Percentiles rank a stretch among this genome's conserved stretches.
These are phyloP conservation scores for Phytophthora melonis DNA, from an alignment of 352 stramenopile genomes.

Conservation along the genomic window DNA sequence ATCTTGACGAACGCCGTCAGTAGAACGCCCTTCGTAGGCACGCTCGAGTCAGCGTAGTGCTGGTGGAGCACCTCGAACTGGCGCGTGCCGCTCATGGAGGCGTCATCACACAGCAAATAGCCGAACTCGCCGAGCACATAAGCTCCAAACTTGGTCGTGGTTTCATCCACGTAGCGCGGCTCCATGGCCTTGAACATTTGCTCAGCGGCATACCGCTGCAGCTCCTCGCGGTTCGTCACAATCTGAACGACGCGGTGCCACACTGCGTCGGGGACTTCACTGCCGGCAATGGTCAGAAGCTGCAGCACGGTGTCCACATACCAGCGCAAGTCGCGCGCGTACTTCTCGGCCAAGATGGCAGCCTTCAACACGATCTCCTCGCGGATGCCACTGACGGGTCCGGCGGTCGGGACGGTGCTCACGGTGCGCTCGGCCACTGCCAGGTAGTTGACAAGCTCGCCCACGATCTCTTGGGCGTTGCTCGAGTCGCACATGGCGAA, in stretches of 20 bases:
- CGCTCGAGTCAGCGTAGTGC: conserved; percentile 92
- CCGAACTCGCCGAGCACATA: conserved; percentile 99
- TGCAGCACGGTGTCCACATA: conserved; percentile 99
- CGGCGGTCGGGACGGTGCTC: conserved; percentile 35
- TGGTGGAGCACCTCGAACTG: conserved; percentile 98
- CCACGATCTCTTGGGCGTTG: conserved; percentile 96
- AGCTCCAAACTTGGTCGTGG: conserved; percentile 93
- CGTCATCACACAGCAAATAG: conserved; percentile 92
- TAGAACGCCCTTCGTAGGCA: conserved; percentile 93
- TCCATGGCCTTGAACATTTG: conserved; percentile 96
- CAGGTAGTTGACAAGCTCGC: conserved; percentile 96
- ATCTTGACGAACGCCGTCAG: conserved; percentile 98
- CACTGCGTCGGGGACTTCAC: conserved; percentile 95
- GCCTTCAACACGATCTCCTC: conserved; percentile 99
- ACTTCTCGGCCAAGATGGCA: conserved; percentile 98
- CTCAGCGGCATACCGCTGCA: conserved; percentile 95
- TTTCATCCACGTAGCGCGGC: conserved; percentile 95
- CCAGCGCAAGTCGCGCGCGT: conserved; percentile 94
- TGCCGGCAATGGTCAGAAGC: conserved; percentile 95
- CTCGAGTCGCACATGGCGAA: conserved; percentile 98
- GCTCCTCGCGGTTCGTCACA: conserved; percentile 97
- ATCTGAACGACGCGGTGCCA: conserved; percentile 99
- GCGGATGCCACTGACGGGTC: conserved; percentile 70
- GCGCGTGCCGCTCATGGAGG: conserved; percentile 91
- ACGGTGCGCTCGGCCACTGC: conserved; percentile 89